phyloP scores from a whole-genome alignment of 192 early-diverging fungal genomes.

The Coemansia sp. region DNA sequence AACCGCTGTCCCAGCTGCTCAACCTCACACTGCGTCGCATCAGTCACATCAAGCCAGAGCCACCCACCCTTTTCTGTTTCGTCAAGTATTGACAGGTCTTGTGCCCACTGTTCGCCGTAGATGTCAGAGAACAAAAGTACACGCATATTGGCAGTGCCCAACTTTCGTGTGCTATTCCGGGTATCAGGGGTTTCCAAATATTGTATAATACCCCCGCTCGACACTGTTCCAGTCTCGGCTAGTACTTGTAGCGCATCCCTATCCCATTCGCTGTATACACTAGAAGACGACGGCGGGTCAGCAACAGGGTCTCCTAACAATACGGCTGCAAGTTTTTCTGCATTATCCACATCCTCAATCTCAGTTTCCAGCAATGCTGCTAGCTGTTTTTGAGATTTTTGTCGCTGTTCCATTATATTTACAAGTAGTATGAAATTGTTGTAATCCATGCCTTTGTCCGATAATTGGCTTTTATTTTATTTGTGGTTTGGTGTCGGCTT shows the following conservation, averaged over 20 bases:
- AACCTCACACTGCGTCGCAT: slow-evolving; percentile 65
- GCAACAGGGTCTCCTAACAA: neutral
- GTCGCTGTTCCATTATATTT: neutral
- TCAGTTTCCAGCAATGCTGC: neutral
- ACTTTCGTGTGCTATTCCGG: neutral
- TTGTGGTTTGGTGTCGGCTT: no score
- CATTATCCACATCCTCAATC: neutral
- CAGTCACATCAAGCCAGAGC: slow-evolving; percentile 66
- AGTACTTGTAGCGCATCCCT: slow-evolving; percentile 10
- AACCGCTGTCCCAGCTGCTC: slow-evolving; percentile 61
- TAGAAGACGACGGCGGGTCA: neutral
- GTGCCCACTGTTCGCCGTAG: neutral
- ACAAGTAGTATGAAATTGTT: neutral
- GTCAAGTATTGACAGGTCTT: neutral
- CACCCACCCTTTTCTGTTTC: neutral
- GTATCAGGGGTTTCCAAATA: neutral
- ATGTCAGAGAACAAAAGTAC: neutral
- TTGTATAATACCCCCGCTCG: neutral
- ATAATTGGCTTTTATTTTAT: neutral
- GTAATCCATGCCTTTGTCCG: neutral
- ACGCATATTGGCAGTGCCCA: neutral
- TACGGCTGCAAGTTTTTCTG: neutral
- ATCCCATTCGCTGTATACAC: slow-evolving; percentile 14
- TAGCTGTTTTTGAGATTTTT: neutral
- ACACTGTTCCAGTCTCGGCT: slow-evolving; percentile 8